These are phyloP conservation scores for Trematosphaeria pertusa DNA, from an alignment of 2,329 filamentous ascomycete genomes.

Conservation along the genomic window DNA sequence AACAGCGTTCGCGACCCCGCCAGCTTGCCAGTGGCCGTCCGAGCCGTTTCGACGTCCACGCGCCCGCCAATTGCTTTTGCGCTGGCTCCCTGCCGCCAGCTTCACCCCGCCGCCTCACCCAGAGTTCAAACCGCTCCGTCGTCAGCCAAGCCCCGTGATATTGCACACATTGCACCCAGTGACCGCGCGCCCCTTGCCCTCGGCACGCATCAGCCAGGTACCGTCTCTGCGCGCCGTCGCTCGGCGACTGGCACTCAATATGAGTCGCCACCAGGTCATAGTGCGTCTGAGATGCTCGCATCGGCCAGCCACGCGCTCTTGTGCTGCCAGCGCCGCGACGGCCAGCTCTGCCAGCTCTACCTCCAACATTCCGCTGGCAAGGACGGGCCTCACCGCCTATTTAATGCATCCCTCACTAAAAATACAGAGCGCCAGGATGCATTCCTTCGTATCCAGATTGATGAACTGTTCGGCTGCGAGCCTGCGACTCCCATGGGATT, in stretches of 20 bases:
- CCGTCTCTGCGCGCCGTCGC: constrained; percentile 18
- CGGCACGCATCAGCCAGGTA: constrained; percentile 24
- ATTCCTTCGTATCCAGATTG: constrained; percentile 31
- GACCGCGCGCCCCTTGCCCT: constrained; percentile 11
- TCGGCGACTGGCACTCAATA: constrained; percentile 10
- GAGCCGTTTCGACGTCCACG: constrained; percentile 10
- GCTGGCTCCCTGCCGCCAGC: neutral
- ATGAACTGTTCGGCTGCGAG: constrained; percentile 32
- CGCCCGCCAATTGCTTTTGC: no score
- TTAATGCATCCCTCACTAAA: constrained; percentile 34
- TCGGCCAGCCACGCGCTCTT: constrained; percentile 13
- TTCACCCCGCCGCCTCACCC: constrained; percentile 5
- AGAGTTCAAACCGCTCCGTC: constrained; percentile 6
- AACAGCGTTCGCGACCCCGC: constrained; percentile 7
- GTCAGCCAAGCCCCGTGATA: constrained; percentile 38
- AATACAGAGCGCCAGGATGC: constrained; percentile 37
- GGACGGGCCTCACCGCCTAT: constrained; percentile 42
- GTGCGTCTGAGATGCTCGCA: constrained; percentile 1
- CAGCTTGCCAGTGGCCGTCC: neutral
- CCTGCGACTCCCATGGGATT: constrained; percentile 11
- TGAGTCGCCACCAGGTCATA: constrained; percentile 17
- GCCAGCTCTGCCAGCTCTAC: constrained; percentile 10
- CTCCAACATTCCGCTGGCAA: constrained; percentile 18
- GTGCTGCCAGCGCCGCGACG: constrained; percentile 8
- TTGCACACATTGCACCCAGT: constrained; percentile 27